These are phyloP conservation scores for Penicillium sp. DNA, from an alignment of 2,329 filamentous ascomycete species.

Conservation along the genomic window DNA sequence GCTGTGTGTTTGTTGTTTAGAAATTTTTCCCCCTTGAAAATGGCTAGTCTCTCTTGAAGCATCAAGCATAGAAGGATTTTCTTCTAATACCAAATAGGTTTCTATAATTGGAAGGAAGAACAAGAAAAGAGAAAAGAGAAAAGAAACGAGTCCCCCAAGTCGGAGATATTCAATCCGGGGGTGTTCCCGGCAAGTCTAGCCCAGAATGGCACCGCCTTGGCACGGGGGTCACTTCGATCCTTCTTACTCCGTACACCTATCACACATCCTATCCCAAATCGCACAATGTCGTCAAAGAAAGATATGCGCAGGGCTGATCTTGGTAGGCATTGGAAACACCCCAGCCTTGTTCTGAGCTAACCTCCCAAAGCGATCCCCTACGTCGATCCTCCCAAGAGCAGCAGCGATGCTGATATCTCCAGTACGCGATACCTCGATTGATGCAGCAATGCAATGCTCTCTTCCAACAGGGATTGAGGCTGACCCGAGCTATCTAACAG, in stretches of 20 bases:
- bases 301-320: conserved; percentile 74
- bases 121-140: too few relatives aligned
- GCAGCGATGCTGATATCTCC: conserved; percentile 65
- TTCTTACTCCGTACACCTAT: conserved; percentile 10
- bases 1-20: too few relatives aligned
- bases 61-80: too few relatives aligned
- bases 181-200: conserved; percentile 7
- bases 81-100: too few relatives aligned
- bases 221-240: conserved; percentile 5
- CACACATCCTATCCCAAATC: conserved; percentile 20
- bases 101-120: too few relatives aligned
- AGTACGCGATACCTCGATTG: conserved; percentile 55
- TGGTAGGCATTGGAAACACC: conserved; percentile 52
- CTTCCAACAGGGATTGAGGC: not conserved
- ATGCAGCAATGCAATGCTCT: not conserved
- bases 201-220: conserved; percentile 11
- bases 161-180: conserved; percentile 12
- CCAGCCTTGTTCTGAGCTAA: not conserved
- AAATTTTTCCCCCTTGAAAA: too few relatives aligned
- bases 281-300: conserved; percentile 65
- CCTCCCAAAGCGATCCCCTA: conserved; percentile 74
- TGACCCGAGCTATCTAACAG: conserved; percentile 35
- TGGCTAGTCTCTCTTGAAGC: too few relatives aligned
- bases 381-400: conserved; percentile 68
- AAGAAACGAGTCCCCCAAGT: not conserved